phyloP scores from a whole-genome alignment of 1,284 basidiomycete species.

The Moesziomyces sp. region DNA sequence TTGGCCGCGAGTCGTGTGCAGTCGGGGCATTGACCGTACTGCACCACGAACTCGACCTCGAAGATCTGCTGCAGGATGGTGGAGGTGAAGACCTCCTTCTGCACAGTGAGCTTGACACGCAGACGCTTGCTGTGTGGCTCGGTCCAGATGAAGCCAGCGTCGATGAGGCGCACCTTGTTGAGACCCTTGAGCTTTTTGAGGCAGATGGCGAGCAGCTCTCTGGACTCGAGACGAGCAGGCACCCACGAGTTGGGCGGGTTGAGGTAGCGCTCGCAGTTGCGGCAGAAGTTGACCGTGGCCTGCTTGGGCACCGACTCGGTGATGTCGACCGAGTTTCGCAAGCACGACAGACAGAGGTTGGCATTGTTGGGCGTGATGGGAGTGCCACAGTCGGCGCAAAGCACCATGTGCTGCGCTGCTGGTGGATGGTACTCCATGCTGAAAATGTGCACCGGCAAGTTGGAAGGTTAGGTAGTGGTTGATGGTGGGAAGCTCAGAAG shows the following conservation, averaged over 20 bases:
- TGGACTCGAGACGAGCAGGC: conserved; percentile 85
- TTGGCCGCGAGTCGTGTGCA: conserved; percentile 94
- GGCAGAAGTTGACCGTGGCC: conserved; percentile 91
- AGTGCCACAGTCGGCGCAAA: conserved; percentile 74
- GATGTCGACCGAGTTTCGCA: conserved; percentile 92
- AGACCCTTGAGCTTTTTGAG: conserved; percentile 94
- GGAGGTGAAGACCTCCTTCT: conserved; percentile 95
- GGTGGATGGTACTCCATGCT: conserved; percentile 62
- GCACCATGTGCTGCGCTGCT: conserved; percentile 65
- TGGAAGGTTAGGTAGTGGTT: background rate
- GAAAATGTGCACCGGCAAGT: background rate
- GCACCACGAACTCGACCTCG: conserved; percentile 94
- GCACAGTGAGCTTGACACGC: conserved; percentile 92
- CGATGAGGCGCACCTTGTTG: conserved; percentile 92
- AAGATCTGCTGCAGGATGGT: conserved; percentile 98
- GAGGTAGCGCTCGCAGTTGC: conserved; percentile 95
- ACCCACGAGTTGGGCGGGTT: conserved; percentile 91
- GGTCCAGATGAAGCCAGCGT: conserved; percentile 99
- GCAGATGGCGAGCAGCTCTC: conserved; percentile 81
- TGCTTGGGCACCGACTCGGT: conserved; percentile 99
- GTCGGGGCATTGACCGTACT: conserved; percentile 94
- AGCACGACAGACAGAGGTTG: conserved; percentile 91
- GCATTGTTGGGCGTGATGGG: conserved; percentile 95
- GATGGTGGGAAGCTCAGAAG: background rate
- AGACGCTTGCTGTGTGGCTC: conserved; percentile 96